A percentile compares a stretch with the other conserved stretches of the same genome.
Evolutionary conservation across 2,329 filamentous ascomycete species (phyloP).

Genomic region (Beauveria medogensis): DNA sequence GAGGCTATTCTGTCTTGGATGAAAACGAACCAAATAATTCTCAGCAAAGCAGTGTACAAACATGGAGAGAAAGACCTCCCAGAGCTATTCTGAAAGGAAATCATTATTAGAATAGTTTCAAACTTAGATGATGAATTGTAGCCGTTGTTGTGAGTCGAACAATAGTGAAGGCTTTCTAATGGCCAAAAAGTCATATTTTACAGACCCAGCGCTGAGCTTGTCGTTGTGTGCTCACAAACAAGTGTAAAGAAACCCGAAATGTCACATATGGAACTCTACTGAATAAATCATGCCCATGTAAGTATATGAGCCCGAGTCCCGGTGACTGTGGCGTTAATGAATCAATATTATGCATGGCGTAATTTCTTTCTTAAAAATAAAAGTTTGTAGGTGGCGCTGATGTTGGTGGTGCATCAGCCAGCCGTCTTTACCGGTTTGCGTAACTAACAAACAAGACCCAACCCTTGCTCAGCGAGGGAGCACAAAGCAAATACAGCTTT

Average conservation of each 20-base stretch:
- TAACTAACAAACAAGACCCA: background rate
- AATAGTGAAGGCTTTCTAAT: background rate
- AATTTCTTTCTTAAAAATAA: background rate
- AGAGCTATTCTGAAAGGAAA: background rate
- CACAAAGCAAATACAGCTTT: background rate
- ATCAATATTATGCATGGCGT: background rate
- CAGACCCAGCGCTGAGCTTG: background rate
- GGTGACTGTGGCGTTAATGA: background rate
- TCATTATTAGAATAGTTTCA: background rate
- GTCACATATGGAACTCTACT: background rate
- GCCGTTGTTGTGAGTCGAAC: background rate
- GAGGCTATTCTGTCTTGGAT: background rate
- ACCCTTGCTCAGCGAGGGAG: background rate
- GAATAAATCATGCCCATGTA: background rate
- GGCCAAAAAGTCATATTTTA: background rate
- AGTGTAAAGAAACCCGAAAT: background rate
- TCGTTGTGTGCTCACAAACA: background rate
- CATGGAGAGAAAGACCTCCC: background rate
- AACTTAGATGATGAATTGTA: background rate
- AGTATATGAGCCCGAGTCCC: background rate
- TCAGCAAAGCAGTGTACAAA: background rate
- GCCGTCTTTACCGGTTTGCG: background rate
- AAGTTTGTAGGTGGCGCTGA: background rate
- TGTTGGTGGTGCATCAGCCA: background rate
- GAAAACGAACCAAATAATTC: background rate